Conservation (phyloP, 257 asterid genomes). For the Nicotiana knightiana region DNA sequence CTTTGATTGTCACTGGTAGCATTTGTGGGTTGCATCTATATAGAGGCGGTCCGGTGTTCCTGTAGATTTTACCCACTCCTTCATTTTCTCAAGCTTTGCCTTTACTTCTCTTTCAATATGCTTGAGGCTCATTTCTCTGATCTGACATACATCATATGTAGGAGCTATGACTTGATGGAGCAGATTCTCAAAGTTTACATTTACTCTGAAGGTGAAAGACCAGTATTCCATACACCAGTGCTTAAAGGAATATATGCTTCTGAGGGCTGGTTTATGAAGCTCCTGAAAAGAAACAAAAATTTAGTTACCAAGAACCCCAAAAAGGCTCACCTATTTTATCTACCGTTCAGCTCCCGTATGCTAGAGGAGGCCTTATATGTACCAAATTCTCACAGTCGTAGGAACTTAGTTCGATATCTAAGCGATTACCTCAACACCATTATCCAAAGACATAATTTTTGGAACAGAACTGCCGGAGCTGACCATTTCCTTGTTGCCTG, state of each 20-base stretch:
- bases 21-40: neutral
- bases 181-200: slow-evolving; percentile 64
- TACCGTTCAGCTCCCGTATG: slow-evolving; percentile 65
- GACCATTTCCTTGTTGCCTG: slow-evolving; percentile 89
- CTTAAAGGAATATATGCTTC: slow-evolving; percentile 83
- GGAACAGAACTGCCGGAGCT: slow-evolving; percentile 71
- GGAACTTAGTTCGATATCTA: slow-evolving; percentile 32
- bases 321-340: slow-evolving; percentile 67
- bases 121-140: neutral
- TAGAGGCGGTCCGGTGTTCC: neutral
- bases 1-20: neutral
- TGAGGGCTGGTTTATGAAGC: slow-evolving; percentile 91
- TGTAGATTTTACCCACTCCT: neutral
- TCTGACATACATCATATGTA: slow-evolving; percentile 20
- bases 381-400: slow-evolving; percentile 46
- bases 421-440: slow-evolving; percentile 36
- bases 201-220: slow-evolving; percentile 65
- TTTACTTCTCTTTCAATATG: neutral
- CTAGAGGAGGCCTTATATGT: slow-evolving; percentile 44
- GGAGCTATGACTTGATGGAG: slow-evolving; percentile 90
- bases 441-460: slow-evolving; percentile 39
- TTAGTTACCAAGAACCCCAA: slow-evolving; percentile 47
- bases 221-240: slow-evolving; percentile 68
- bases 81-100: neutral
- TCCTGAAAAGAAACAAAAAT: slow-evolving; percentile 45